Evolutionary conservation across 371 early-diverging fungal genomes (phyloP), one percentile per base, ranked within the genome.

Genomic region (Mucor piriformis): DNA sequence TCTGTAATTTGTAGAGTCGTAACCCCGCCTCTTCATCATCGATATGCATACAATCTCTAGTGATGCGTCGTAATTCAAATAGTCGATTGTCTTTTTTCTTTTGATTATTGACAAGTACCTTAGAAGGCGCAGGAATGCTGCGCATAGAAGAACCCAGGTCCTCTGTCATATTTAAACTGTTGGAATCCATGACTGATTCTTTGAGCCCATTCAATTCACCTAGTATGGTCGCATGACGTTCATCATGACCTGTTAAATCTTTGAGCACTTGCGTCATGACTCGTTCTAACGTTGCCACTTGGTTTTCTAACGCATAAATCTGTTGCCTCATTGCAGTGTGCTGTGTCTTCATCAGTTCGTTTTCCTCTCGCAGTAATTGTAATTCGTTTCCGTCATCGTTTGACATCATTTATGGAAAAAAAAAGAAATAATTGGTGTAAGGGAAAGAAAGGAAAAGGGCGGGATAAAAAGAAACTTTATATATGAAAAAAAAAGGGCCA

Each of bases 81-180:
- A 62, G 27, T 15, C 63, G 35, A 37, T 62, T 62, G n/a, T 62
- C 63, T 35, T 62, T 62, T 13, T 62, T 62, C 24, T 62, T 62
- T 44, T 62, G 56, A 11, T 62, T 56, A 12, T 62, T 29, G 1
- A 62, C 37, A 3, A 56, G 18, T 1, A 62, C 42, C 44, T 62
- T 62, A 6, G 63, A 62, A n/a, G 63, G 63, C 3, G 63, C 63
- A 23, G 63, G 63, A 44, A 62, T 56, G 32, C 57, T 62, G 8
- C 63, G 56, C 24, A 40, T 34, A 20, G 32, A 27, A 12, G 54
- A 42, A 8, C 10, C 43, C 10, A 11, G 13, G 12, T 24, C 16
- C 11, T 11, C 24, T 33, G 23, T n/a, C 43, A 10, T 47, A 7
- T 44, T 16, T 16, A 35, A 23, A 18, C 37, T 57, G 8, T 57